phyloP scores from a whole-genome alignment of 352 stramenopile species.

The Phytopythium vexans region DNA sequence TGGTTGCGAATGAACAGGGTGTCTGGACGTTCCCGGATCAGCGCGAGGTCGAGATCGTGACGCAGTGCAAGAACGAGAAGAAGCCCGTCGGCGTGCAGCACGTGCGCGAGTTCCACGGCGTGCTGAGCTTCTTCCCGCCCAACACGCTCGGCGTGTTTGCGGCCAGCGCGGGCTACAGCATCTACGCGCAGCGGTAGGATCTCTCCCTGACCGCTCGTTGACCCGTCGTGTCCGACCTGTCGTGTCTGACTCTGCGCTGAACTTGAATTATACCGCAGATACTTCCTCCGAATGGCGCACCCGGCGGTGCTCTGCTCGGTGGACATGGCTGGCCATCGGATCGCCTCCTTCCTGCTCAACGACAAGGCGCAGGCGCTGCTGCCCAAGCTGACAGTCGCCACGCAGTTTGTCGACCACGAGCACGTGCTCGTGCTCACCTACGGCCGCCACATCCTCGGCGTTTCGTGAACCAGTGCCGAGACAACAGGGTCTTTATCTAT shows the following conservation, averaged over 20 bases:
- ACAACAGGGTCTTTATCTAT: neutral
- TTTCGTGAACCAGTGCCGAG: neutral
- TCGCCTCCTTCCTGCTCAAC: constrained; percentile 68
- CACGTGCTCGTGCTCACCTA: constrained; percentile 75
- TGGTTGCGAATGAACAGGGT: constrained; percentile 24
- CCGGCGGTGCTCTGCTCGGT: constrained; percentile 61
- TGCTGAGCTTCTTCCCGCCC: constrained; percentile 38
- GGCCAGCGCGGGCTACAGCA: constrained; percentile 71
- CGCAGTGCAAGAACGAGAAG: constrained; percentile 79
- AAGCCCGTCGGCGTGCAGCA: constrained; percentile 67
- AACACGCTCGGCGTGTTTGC: constrained; percentile 62
- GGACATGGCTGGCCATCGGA: constrained; percentile 18
- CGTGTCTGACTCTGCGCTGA: neutral
- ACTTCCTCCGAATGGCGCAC: constrained; percentile 62
- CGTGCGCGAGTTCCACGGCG: constrained; percentile 75
- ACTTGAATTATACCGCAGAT: constrained; percentile 14
- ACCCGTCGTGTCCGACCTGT: neutral
- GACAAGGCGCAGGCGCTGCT: constrained; percentile 48
- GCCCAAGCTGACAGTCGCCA: constrained; percentile 57
- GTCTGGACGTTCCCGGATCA: constrained; percentile 61
- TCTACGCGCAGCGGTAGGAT: constrained; percentile 63
- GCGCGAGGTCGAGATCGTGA: constrained; percentile 58
- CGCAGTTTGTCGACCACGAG: constrained; percentile 59
- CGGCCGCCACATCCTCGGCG: constrained; percentile 54
- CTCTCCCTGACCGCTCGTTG: neutral